Evolutionary conservation across 306 rosid species (phyloP).

Genomic region (Malus asiatica): DNA sequence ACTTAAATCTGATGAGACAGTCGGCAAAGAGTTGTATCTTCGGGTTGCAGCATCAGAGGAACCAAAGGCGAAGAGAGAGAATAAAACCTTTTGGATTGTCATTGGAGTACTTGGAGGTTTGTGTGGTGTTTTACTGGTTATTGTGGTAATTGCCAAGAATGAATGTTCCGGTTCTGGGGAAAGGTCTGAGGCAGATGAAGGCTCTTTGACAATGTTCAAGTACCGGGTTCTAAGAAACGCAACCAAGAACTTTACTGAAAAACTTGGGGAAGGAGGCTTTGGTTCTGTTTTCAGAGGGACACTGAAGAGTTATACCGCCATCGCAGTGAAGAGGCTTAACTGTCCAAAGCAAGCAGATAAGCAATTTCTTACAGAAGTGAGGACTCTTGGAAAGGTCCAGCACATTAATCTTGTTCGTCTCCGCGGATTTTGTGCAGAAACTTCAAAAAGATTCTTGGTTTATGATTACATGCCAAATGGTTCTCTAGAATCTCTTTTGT

Average conservation of each 20-base stretch:
- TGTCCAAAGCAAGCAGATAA: slow-evolving; percentile 22
- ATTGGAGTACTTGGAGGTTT: slow-evolving; percentile 3
- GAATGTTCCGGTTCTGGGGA: not conserved
- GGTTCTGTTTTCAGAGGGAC: slow-evolving; percentile 39
- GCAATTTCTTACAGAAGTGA: slow-evolving; percentile 36
- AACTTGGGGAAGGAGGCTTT: slow-evolving; percentile 41
- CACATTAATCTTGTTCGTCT: slow-evolving; percentile 38
- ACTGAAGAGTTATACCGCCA: slow-evolving; percentile 10
- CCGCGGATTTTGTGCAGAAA: slow-evolving; percentile 27
- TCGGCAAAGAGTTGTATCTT: slow-evolving; percentile 5
- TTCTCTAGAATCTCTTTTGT: slow-evolving; percentile 33
- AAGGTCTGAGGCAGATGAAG: slow-evolving; percentile 7
- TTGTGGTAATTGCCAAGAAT: not conserved
- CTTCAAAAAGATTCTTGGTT: slow-evolving; percentile 25
- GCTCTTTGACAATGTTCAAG: slow-evolving; percentile 25
- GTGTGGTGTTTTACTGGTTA: not conserved
- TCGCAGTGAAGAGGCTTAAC: slow-evolving; percentile 39
- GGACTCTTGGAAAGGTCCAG: slow-evolving; percentile 32
- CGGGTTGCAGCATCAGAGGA: not conserved
- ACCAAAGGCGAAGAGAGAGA: not conserved
- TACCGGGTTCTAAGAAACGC: slow-evolving; percentile 22
- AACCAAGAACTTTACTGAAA: slow-evolving; percentile 32
- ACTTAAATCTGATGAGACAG: not conserved
- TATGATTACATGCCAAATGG: slow-evolving; percentile 37
- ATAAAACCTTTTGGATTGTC: not conserved